A percentile compares a stretch with the other conserved stretches of the same genome.
Evolutionary conservation across 495 filamentous ascomycete genomes (phyloP).

Genomic region (Cairneyella variabilis): DNA sequence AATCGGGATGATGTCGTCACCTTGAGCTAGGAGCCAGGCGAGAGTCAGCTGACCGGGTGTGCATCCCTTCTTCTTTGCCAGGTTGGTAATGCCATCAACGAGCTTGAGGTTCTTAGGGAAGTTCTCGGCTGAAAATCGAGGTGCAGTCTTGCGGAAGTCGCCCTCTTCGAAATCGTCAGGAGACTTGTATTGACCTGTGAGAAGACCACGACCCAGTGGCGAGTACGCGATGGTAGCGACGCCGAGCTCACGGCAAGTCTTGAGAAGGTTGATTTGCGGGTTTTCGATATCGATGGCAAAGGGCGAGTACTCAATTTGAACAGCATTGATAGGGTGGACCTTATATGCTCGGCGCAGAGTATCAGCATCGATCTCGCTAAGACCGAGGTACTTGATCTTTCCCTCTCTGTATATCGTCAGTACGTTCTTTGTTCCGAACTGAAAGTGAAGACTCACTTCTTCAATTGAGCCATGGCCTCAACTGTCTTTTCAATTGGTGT

Average conservation of each 20-base stretch:
- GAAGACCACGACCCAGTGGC: constrained; percentile 57
- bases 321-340: constrained; percentile 53
- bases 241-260: constrained; percentile 58
- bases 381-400: constrained; percentile 57
- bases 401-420: constrained; percentile 31
- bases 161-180: constrained; percentile 39
- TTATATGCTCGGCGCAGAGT: constrained; percentile 58
- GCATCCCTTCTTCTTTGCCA: constrained; percentile 45
- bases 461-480: constrained; percentile 38
- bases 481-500: constrained; percentile 61
- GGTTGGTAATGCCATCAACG: constrained; percentile 34
- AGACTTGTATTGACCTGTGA: constrained; percentile 45
- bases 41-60: constrained; percentile 48
- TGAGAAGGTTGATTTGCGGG: constrained; percentile 40
- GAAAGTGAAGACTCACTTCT: constrained; percentile 15
- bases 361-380: constrained; percentile 50
- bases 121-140: constrained; percentile 49
- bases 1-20: constrained; percentile 57
- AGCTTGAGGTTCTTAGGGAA: constrained; percentile 46
- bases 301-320: constrained; percentile 62
- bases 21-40: constrained; percentile 58
- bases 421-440: neutral
- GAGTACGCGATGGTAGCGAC: constrained; percentile 57
- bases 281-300: constrained; percentile 57
- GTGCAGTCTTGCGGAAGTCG: constrained; percentile 39